Conservation (phyloP, 768 basidiomycete genomes). For the Lactarius quietus region DNA sequence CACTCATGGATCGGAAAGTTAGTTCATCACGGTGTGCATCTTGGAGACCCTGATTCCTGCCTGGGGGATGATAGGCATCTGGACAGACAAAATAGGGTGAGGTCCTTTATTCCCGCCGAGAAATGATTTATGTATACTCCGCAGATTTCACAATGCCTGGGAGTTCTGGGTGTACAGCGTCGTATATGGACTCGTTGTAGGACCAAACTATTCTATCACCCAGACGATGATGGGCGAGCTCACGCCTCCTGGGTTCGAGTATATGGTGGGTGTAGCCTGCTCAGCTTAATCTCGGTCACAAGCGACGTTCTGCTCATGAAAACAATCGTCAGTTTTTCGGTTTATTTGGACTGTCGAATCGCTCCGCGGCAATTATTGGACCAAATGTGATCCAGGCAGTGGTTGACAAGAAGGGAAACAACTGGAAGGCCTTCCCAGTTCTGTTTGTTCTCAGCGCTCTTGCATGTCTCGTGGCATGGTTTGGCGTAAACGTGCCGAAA, state of each 20-base stretch:
- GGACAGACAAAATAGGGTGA: slow-evolving; percentile 72
- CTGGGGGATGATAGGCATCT: slow-evolving; percentile 86
- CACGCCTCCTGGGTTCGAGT: slow-evolving; percentile 82
- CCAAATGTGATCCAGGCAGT: slow-evolving; percentile 83
- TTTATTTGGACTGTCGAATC: slow-evolving; percentile 70
- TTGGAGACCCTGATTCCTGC: slow-evolving; percentile 75
- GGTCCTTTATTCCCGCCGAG: slow-evolving; percentile 22
- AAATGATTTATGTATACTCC: not conserved
- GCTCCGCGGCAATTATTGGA: slow-evolving; percentile 74
- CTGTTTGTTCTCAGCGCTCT: slow-evolving; percentile 63
- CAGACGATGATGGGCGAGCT: slow-evolving; percentile 87
- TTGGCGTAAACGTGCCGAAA: slow-evolving; percentile 42
- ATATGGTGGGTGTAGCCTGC: slow-evolving; percentile 45
- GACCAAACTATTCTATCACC: slow-evolving; percentile 83
- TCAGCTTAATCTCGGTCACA: not conserved
- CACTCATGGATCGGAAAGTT: not conserved
- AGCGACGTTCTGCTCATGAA: too few relatives aligned
- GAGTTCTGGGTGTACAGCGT: slow-evolving; percentile 89
- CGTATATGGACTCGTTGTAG: slow-evolving; percentile 77
- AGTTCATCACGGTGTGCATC: slow-evolving; percentile 77
- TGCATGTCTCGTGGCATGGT: slow-evolving; percentile 74
- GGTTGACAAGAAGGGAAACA: slow-evolving; percentile 63
- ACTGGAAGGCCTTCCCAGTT: slow-evolving; percentile 83
- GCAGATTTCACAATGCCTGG: slow-evolving; percentile 69
- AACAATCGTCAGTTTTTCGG: not conserved